These are phyloP conservation scores for Cyphellophora europaea DNA, from an alignment of 2,329 filamentous ascomycete genomes.

Conservation along the genomic window DNA sequence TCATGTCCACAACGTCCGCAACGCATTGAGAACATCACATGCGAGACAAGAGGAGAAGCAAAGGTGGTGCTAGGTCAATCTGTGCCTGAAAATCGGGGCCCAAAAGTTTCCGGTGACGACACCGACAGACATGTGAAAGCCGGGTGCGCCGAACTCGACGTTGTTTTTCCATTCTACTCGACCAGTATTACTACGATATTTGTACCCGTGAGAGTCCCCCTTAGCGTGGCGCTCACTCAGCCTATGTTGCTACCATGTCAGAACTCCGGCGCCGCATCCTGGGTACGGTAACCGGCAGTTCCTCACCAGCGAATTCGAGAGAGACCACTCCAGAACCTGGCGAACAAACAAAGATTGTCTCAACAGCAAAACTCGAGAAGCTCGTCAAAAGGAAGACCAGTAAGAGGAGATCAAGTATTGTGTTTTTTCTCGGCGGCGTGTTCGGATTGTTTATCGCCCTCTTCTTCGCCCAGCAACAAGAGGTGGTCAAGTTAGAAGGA, in stretches of 20 bases:
- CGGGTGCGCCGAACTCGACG: too few relatives aligned
- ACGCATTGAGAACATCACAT: too few relatives aligned
- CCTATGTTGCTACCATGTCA: constrained; percentile 20
- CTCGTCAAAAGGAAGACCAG: constrained; percentile 30
- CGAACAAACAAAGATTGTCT: constrained; percentile 42
- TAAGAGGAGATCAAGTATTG: constrained; percentile 69
- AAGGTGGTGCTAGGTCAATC: constrained; percentile 1
- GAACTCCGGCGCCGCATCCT: constrained; percentile 33
- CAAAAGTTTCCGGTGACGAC: too few relatives aligned
- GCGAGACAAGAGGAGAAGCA: too few relatives aligned
- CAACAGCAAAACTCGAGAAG: constrained; percentile 37
- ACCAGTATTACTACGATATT: too few relatives aligned
- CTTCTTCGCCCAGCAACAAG: constrained; percentile 81
- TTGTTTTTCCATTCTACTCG: too few relatives aligned
- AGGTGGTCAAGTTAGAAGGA: constrained; percentile 77
- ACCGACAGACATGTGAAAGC: too few relatives aligned
- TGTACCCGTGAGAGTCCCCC: too few relatives aligned
- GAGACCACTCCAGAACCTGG: constrained; percentile 17
- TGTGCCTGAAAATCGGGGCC: constrained; percentile 12
- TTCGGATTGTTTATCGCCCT: constrained; percentile 82
- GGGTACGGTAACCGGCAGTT: constrained; percentile 11
- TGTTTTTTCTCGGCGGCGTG: constrained; percentile 81
- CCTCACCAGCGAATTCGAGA: constrained; percentile 16
- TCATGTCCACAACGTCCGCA: neutral
- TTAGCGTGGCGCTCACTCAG: too few relatives aligned